Evolutionary conservation across 2,329 filamentous ascomycete genomes (phyloP).

Genomic region (Madurella mycetomatis): DNA sequence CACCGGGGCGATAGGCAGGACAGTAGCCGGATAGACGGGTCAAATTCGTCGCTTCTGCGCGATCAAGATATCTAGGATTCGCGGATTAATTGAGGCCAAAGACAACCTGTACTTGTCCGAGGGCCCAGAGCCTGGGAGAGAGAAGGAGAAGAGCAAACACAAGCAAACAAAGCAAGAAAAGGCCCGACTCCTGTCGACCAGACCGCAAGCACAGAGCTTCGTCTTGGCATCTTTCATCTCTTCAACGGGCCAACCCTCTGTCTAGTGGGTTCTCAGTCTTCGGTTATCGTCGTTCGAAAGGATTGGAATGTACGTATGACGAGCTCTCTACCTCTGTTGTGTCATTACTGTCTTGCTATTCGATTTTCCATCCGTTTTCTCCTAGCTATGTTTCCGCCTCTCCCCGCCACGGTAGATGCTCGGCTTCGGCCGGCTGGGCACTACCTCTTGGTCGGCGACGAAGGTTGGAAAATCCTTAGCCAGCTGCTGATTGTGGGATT

Average conservation of each 20-base stretch:
- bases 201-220: slow-evolving; percentile 62
- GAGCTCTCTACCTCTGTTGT: slow-evolving; percentile 40
- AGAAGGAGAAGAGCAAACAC: slow-evolving; percentile 6
- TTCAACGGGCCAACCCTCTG: slow-evolving; percentile 29
- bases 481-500: slow-evolving; percentile 34
- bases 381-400: slow-evolving; percentile 12
- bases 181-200: slow-evolving; percentile 31
- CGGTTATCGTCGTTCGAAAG: slow-evolving; percentile 5
- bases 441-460: neutral
- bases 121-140: neutral
- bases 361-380: slow-evolving; percentile 11
- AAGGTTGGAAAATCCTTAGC: slow-evolving; percentile 20
- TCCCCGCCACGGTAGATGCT: slow-evolving; percentile 19
- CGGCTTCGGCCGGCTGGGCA: slow-evolving; percentile 23
- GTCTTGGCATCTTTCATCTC: slow-evolving; percentile 41
- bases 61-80: neutral
- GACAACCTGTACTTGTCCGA: slow-evolving; percentile 2
- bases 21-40: neutral
- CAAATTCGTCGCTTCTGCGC: neutral
- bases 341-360: slow-evolving; percentile 30
- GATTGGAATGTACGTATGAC: slow-evolving; percentile 53
- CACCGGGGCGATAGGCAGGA: neutral
- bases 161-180: slow-evolving; percentile 18
- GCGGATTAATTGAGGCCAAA: neutral
- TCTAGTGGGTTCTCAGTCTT: neutral